Evolutionary conservation across 306 rosid genomes (phyloP).

Genomic region (Datisca glomerata): DNA sequence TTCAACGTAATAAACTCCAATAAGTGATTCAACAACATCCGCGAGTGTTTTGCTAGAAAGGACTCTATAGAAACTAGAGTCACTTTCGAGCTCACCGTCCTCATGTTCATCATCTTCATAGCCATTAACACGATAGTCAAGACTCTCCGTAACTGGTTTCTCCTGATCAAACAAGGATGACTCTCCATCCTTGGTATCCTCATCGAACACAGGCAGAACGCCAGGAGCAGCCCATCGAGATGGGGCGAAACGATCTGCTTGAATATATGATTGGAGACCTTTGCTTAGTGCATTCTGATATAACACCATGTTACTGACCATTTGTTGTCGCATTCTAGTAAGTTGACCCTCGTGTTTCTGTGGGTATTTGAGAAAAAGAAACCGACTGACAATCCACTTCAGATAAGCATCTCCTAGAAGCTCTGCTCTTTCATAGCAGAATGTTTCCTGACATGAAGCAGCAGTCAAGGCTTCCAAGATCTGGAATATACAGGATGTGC

Average conservation of each 20-base stretch:
- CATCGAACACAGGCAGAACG: slow-evolving; percentile 89
- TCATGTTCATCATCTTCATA: slow-evolving; percentile 68
- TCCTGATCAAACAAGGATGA: slow-evolving; percentile 72
- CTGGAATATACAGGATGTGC: no score
- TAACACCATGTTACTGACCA: slow-evolving; percentile 94
- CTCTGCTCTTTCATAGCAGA: slow-evolving; percentile 98
- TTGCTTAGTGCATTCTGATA: slow-evolving; percentile 75
- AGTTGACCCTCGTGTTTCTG: slow-evolving; percentile 99
- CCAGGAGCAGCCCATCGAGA: slow-evolving; percentile 99
- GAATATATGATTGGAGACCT: slow-evolving; percentile 91
- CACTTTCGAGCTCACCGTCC: slow-evolving; percentile 90
- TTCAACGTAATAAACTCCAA: slow-evolving; percentile 89
- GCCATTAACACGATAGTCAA: slow-evolving; percentile 18
- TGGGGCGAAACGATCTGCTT: slow-evolving; percentile 97
- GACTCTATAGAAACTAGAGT: slow-evolving; percentile 90
- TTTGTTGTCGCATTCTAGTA: slow-evolving; percentile 98
- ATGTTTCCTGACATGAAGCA: slow-evolving; percentile 99
- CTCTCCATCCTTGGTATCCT: slow-evolving; percentile 79
- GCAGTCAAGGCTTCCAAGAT: slow-evolving; percentile 98
- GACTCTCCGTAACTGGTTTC: slow-evolving; percentile 22
- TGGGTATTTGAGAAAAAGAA: slow-evolving; percentile 87
- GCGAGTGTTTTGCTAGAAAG: slow-evolving; percentile 99
- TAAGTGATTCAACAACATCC: slow-evolving; percentile 94
- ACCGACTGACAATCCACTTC: slow-evolving; percentile 96
- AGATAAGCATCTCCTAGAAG: slow-evolving; percentile 99